Percentiles rank a stretch among this genome's conserved stretches.
phyloP scores from a whole-genome alignment of 371 early-diverging fungal genomes.

The Mortierella sp. region DNA sequence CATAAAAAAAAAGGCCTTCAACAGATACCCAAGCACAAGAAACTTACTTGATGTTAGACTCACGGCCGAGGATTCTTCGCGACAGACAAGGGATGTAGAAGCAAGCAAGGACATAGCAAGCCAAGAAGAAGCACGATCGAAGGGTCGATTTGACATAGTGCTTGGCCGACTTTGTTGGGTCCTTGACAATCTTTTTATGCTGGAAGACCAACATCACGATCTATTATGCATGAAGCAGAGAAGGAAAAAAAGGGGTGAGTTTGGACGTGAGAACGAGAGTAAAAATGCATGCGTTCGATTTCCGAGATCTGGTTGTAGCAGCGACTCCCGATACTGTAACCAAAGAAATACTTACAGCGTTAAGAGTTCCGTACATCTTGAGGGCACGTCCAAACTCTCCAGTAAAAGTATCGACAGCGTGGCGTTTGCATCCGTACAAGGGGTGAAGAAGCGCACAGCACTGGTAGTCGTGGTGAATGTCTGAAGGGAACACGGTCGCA shows the following conservation, averaged over 20 bases:
- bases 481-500: constrained; percentile 62
- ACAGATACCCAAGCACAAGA: background rate
- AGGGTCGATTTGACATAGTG: constrained; percentile 69
- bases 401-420: constrained; percentile 60
- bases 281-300: background rate
- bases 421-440: constrained; percentile 66
- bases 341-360: constrained; percentile 65
- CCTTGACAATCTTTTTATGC: constrained; percentile 36
- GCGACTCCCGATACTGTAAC: background rate
- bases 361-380: constrained; percentile 80
- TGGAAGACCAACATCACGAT: constrained; percentile 56
- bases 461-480: constrained; percentile 74
- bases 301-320: background rate
- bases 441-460: constrained; percentile 87
- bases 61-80: constrained; percentile 70
- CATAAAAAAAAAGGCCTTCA: background rate
- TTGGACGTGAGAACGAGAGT: background rate
- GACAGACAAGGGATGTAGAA: constrained; percentile 77
- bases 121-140: constrained; percentile 83
- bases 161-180: constrained; percentile 53
- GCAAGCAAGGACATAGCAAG: constrained; percentile 75
- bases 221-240: constrained; percentile 14
- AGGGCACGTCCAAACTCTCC: constrained; percentile 70
- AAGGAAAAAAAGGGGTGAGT: background rate
- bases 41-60: constrained; percentile 42